phyloP scores from a whole-genome alignment of 768 basidiomycete species.

The Holtermannia corniformis region DNA sequence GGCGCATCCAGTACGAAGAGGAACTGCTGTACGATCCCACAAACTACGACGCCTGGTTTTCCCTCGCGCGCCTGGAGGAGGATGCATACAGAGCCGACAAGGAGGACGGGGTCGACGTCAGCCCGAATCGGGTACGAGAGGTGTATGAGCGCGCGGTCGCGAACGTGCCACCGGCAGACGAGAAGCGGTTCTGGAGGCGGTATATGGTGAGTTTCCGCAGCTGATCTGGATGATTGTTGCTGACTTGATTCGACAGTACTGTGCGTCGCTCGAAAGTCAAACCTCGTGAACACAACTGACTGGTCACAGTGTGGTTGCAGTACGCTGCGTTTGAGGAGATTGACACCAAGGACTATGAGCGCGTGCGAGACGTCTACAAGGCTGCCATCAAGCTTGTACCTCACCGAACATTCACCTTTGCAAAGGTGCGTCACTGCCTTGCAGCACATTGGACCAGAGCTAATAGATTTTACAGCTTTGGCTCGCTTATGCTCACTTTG shows the following conservation, averaged over 20 bases:
- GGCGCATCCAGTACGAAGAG: constrained; percentile 98
- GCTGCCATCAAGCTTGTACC: constrained; percentile 81
- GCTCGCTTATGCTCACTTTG: constrained; percentile 85
- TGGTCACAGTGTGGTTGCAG: constrained; percentile 61
- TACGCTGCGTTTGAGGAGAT: constrained; percentile 97
- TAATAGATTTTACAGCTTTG: constrained; percentile 50
- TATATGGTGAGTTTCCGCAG: constrained; percentile 41
- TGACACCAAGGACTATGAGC: constrained; percentile 80
- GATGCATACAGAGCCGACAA: constrained; percentile 65
- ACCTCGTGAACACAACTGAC: background rate
- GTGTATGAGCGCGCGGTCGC: constrained; percentile 92
- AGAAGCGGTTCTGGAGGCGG: constrained; percentile 58
- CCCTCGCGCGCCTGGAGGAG: constrained; percentile 87
- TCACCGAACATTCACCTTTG: constrained; percentile 94
- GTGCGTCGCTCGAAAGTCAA: background rate
- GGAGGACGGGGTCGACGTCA: constrained; percentile 48
- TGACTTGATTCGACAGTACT: constrained; percentile 1
- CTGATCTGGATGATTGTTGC: background rate
- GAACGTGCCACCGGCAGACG: constrained; percentile 84
- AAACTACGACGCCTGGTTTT: constrained; percentile 98
- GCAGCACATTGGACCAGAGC: background rate
- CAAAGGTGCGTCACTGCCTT: constrained; percentile 49
- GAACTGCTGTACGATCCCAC: constrained; percentile 81
- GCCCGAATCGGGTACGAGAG: constrained; percentile 64
- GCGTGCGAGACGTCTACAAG: constrained; percentile 84